Evolutionary conservation across 2,329 filamentous ascomycete genomes (phyloP).

Genomic region (Fusarium nematophilum): DNA sequence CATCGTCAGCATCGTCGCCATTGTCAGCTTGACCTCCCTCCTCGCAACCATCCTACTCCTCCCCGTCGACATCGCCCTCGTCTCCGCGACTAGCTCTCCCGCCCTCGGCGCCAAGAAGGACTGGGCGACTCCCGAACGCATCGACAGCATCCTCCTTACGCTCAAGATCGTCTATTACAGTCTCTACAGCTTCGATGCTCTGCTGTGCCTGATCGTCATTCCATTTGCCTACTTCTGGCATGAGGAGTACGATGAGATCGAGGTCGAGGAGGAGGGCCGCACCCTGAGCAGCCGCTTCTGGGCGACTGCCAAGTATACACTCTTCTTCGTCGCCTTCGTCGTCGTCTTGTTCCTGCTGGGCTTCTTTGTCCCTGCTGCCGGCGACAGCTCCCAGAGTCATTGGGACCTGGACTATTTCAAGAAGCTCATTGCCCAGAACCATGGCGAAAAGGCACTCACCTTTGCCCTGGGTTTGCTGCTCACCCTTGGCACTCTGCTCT

Average conservation of each 20-base stretch:
- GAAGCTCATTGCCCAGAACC: constrained; percentile 79
- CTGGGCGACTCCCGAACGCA: constrained; percentile 87
- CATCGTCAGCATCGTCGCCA: constrained; percentile 84
- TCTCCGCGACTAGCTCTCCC: constrained; percentile 85
- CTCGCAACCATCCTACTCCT: constrained; percentile 92
- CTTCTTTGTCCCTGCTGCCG: constrained; percentile 90
- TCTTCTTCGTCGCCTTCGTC: constrained; percentile 83
- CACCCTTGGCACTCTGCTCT: constrained; percentile 85
- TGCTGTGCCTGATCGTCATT: constrained; percentile 89
- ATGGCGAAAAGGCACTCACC: constrained; percentile 90
- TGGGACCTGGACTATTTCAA: constrained; percentile 94
- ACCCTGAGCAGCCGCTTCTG: constrained; percentile 77
- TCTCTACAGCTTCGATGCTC: constrained; percentile 89
- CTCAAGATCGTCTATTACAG: constrained; percentile 92
- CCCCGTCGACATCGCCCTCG: constrained; percentile 93
- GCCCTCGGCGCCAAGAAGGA: constrained; percentile 87
- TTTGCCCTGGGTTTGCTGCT: constrained; percentile 92
- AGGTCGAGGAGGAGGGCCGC: constrained; percentile 84
- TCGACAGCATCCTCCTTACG: constrained; percentile 81
- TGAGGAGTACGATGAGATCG: constrained; percentile 95
- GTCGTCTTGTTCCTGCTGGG: constrained; percentile 89
- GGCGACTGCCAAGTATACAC: constrained; percentile 91
- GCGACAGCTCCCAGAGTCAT: constrained; percentile 71
- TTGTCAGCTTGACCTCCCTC: constrained; percentile 86
- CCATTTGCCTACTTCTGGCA: constrained; percentile 99